Percentiles rank a stretch among this genome's conserved stretches.
Conservation (phyloP, 352 stramenopile genomes). For the Pythium brachiatum region DNA sequence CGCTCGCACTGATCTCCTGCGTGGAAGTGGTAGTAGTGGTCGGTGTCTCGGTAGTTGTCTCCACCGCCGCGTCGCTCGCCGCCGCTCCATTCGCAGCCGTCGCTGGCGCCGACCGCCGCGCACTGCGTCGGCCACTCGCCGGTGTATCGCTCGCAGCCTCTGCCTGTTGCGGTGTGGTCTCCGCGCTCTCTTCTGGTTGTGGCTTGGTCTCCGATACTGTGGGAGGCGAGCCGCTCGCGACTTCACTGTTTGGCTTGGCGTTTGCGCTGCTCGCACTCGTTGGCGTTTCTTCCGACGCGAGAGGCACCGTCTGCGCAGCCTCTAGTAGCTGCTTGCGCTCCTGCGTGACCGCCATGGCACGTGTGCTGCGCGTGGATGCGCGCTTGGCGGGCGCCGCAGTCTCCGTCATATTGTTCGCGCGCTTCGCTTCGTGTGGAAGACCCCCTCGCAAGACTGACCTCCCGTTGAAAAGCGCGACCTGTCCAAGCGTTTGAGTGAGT, state of each 20-base stretch:
- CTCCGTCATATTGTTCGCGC: slow-evolving; percentile 23
- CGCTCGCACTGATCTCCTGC: not conserved
- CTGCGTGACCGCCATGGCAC: slow-evolving; percentile 10
- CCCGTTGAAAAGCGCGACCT: slow-evolving; percentile 12
- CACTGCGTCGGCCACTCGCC: slow-evolving; percentile 7
- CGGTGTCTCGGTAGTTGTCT: not conserved
- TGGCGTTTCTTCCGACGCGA: not conserved
- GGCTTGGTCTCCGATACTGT: not conserved
- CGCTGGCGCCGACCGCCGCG: slow-evolving; percentile 2
- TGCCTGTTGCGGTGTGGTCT: not conserved
- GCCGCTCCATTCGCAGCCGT: not conserved
- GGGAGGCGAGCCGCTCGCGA: too few relatives aligned
- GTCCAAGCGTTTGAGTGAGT: slow-evolving; percentile 15
- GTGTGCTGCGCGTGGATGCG: slow-evolving; percentile 22
- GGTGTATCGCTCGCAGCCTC: not conserved
- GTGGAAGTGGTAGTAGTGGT: not conserved
- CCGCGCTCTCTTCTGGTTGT: not conserved
- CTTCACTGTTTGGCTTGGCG: not conserved
- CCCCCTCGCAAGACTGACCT: slow-evolving; percentile 33
- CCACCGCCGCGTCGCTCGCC: too few relatives aligned
- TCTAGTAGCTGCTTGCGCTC: slow-evolving; percentile 24
- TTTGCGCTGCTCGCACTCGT: not conserved
- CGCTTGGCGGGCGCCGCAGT: slow-evolving; percentile 13
- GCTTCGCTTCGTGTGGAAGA: slow-evolving; percentile 8
- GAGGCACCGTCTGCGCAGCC: slow-evolving; percentile 3